phyloP scores from a whole-genome alignment of 2,329 filamentous ascomycete genomes.

The Mariannaea sp. region DNA sequence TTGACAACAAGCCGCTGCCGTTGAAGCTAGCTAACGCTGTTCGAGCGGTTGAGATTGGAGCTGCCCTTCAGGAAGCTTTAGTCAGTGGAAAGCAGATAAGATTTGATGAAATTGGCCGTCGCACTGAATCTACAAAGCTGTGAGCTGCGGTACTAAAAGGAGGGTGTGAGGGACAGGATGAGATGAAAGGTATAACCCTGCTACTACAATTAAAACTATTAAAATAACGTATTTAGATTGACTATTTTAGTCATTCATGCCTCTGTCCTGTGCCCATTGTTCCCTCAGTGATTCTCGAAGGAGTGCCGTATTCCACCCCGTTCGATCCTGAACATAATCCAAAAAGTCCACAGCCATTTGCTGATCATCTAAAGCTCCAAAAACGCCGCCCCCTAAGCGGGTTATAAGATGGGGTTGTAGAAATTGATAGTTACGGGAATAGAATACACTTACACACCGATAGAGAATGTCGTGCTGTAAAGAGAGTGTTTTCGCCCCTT shows the following conservation, averaged over 20 bases:
- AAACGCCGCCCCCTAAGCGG: constrained; percentile 21
- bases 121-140: constrained; percentile 18
- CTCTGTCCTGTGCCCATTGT: constrained; percentile 20
- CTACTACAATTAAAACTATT: no score
- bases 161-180: neutral
- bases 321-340: constrained; percentile 20
- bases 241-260: neutral
- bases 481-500: constrained; percentile 18
- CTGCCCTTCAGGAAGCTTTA: constrained; percentile 17
- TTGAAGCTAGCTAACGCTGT: constrained; percentile 31
- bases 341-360: constrained; percentile 21
- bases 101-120: constrained; percentile 19
- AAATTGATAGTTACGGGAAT: neutral
- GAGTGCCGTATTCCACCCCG: constrained; percentile 22
- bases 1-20: constrained; percentile 46
- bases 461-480: constrained; percentile 19
- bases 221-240: no score
- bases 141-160: no score
- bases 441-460: constrained; percentile 15
- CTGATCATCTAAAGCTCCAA: constrained; percentile 22
- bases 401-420: neutral
- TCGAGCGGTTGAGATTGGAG: constrained; percentile 17
- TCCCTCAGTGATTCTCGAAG: constrained; percentile 18
- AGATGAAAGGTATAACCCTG: neutral
- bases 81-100: constrained; percentile 15